phyloP scores from a whole-genome alignment of 1,284 basidiomycete genomes.

The Somion occarium region DNA sequence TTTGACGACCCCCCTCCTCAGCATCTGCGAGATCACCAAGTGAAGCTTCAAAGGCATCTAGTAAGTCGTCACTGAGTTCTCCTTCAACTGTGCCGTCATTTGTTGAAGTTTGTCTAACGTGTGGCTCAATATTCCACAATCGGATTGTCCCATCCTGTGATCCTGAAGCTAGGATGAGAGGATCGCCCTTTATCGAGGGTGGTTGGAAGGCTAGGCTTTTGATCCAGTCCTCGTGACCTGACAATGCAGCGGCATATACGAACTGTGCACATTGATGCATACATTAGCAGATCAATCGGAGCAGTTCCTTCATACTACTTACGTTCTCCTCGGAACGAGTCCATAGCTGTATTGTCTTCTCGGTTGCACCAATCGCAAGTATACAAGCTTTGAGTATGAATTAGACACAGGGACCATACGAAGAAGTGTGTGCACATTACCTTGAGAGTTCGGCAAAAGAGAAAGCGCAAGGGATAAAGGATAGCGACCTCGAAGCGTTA shows the following conservation, averaged over 20 bases:
- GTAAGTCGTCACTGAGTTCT: constrained; percentile 58
- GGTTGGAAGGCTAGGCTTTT: constrained; percentile 68
- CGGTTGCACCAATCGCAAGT: constrained; percentile 76
- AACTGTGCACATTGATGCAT: constrained; percentile 36
- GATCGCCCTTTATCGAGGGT: constrained; percentile 27
- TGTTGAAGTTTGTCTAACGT: constrained; percentile 21
- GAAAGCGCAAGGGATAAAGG: constrained; percentile 68
- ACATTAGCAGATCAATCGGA: not conserved
- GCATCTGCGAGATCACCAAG: constrained; percentile 63
- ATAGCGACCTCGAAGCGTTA: constrained; percentile 67
- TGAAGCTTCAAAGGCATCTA: constrained; percentile 86
- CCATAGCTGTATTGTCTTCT: constrained; percentile 73
- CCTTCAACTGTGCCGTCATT: constrained; percentile 18
- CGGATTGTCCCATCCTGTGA: constrained; percentile 91
- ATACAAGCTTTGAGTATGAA: constrained; percentile 50
- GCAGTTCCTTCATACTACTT: constrained; percentile 13
- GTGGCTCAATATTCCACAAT: constrained; percentile 75
- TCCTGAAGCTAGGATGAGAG: constrained; percentile 76
- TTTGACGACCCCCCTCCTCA: constrained; percentile 68
- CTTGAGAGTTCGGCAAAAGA: constrained; percentile 60
- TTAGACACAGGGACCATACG: not conserved
- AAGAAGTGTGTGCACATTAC: constrained; percentile 32
- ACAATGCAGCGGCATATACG: constrained; percentile 54
- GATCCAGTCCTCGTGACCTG: constrained; percentile 95
- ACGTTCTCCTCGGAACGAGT: constrained; percentile 58